Evolutionary conservation across 2,329 filamentous ascomycete species (phyloP).

Genomic region (Diatrype stigma): DNA sequence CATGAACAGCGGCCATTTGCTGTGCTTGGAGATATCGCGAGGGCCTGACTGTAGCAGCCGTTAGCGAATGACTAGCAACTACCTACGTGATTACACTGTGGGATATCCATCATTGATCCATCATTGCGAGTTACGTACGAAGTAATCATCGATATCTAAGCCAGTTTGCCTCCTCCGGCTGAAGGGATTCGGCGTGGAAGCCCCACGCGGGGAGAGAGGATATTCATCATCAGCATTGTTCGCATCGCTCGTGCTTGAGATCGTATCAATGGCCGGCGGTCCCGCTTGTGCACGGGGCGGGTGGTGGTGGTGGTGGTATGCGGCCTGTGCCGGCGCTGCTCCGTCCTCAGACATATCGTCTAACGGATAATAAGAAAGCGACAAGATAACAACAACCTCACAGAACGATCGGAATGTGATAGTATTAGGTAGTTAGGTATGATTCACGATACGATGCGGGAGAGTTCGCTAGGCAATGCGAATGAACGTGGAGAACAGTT

Average conservation of each 20-base stretch:
- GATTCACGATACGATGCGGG: no score
- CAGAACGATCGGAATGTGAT: background rate
- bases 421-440: no score
- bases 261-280: background rate
- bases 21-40: constrained; percentile 67
- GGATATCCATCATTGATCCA: background rate
- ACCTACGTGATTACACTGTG: no score
- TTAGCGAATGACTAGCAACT: constrained; percentile 1
- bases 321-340: background rate
- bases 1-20: constrained; percentile 74
- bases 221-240: background rate
- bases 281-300: background rate
- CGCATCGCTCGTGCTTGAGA: background rate
- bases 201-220: background rate
- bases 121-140: background rate
- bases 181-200: background rate
- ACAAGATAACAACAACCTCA: background rate
- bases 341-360: background rate
- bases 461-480: no score
- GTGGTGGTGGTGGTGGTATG: no score
- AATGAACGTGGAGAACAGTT: no score
- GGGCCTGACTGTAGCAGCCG: constrained; percentile 44
- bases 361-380: background rate
- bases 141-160: background rate
- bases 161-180: background rate